Evolutionary conservation across 2,329 filamentous ascomycete genomes (phyloP), one percentile per base, ranked within the genome.

Genomic region (Hysterium pulicare): DNA sequence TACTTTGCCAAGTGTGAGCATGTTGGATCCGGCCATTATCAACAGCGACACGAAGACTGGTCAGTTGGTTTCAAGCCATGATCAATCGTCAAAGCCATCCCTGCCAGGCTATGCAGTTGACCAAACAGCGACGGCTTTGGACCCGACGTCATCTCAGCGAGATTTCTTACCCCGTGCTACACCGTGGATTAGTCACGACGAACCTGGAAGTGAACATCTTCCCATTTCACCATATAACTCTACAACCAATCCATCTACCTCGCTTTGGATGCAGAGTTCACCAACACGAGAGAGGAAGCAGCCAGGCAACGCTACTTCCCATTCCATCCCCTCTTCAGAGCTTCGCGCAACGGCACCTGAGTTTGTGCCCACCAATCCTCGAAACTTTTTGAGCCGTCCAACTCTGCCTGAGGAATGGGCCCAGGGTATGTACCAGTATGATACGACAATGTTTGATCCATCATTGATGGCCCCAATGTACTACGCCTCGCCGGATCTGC

Each of bases 321-420:
- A 45, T 16, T 54, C 36, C 9, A 40, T 19, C 20, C 24, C n/a
- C 9, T n/a, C 42, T 8, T 62, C 60, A 0, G 53, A 57, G 17
- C 47, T 66, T 16, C 56, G 62, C 24, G 51, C 62, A 10, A 64
- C 59, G 24, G 62, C 61, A 3, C 44, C 52, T 5, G 58, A 55
- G 15, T 66, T 66, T 21, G 43, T 63, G 26, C 62, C 62, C 4
- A 24, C 44, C 47, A 8, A 26, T 26, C 20, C 33, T 17, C 16
- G 16, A 7, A 32, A 11, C 32, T 11, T 16, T 21, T 31, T 20
- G 19, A 31, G n/a, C 10, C 20, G n/a, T 19, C 30, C 36, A 15
- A 20, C 30, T 17, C n/a, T 33, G 13, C 38, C 31, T 9, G 11
- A 15, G 5, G 20, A 45, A 23, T 24, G 24, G 35, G 13, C 17